Conservation (phyloP, 768 basidiomycete genomes). For the Amanita rimosa region DNA sequence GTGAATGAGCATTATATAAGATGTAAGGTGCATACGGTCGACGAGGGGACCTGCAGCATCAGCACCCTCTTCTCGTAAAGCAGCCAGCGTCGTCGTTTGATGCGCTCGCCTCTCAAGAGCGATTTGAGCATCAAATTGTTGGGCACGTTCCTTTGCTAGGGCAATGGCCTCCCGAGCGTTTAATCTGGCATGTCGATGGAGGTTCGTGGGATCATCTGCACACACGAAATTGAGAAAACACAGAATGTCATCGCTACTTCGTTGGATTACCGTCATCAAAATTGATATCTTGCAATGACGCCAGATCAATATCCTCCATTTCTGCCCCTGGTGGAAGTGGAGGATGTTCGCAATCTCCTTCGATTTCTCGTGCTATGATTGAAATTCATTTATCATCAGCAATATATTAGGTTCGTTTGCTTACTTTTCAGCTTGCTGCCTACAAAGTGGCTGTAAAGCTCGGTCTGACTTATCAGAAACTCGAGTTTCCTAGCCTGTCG, state of each 20-base stretch:
- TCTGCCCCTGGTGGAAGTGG: constrained; percentile 46
- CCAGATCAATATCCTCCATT: constrained; percentile 40
- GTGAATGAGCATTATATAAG: background rate
- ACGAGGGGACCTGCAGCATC: constrained; percentile 34
- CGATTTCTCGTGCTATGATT: constrained; percentile 61
- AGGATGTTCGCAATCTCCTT: constrained; percentile 38
- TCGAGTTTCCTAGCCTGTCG: constrained; percentile 94
- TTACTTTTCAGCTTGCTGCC: constrained; percentile 90
- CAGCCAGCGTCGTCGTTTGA: constrained; percentile 58
- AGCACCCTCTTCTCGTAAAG: constrained; percentile 27
- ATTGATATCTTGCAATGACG: constrained; percentile 61
- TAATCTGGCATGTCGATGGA: constrained; percentile 72
- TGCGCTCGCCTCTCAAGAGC: constrained; percentile 73
- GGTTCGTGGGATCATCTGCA: constrained; percentile 81
- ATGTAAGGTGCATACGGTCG: constrained; percentile 44
- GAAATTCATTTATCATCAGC: constrained; percentile 8
- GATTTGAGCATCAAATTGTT: constrained; percentile 78
- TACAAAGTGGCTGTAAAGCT: constrained; percentile 98
- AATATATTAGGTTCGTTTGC: constrained; percentile 14
- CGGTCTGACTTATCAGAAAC: constrained; percentile 97
- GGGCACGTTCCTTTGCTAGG: constrained; percentile 67
- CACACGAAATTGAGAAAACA: background rate
- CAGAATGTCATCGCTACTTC: background rate
- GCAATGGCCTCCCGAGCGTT: constrained; percentile 87
- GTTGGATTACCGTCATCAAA: constrained; percentile 74